A percentile compares a stretch with the other conserved stretches of the same genome.
Evolutionary conservation across 2,329 filamentous ascomycete species (phyloP).

Genomic region (Pseudogymnoascus sp.): DNA sequence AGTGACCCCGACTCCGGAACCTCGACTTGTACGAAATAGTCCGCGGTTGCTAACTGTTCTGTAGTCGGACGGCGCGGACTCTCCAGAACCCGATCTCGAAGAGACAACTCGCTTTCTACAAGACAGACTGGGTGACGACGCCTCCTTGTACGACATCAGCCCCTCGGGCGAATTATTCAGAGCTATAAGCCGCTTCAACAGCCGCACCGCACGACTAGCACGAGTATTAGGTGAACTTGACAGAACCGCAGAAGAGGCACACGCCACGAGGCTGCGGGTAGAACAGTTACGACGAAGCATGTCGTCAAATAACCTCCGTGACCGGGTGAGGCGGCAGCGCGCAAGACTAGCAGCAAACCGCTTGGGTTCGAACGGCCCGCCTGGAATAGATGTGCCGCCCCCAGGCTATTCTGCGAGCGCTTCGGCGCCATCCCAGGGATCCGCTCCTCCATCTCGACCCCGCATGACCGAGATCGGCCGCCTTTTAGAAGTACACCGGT

Average conservation of each 20-base stretch:
- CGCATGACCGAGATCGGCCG: background rate
- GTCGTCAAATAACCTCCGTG: slow-evolving; percentile 5
- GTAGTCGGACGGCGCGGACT: background rate
- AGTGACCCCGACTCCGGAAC: slow-evolving; percentile 1
- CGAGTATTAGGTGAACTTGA: background rate
- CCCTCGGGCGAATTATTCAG: slow-evolving; percentile 37
- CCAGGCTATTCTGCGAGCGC: background rate
- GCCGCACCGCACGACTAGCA: slow-evolving; percentile 19
- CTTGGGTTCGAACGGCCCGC: background rate
- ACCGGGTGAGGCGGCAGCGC: slow-evolving; percentile 1
- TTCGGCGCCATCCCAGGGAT: background rate
- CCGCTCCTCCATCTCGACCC: background rate
- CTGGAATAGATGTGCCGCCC: background rate
- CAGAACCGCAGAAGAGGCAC: background rate
- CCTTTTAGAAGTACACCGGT: slow-evolving; percentile 1
- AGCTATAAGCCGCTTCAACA: slow-evolving; percentile 35
- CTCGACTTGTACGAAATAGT: background rate
- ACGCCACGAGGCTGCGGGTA: background rate
- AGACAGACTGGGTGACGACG: slow-evolving; percentile 33
- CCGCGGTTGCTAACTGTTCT: background rate
- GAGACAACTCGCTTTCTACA: slow-evolving; percentile 28
- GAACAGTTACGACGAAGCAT: slow-evolving; percentile 1
- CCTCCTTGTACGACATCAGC: slow-evolving; percentile 31
- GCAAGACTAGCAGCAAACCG: background rate
- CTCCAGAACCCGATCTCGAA: slow-evolving; percentile 16